These are phyloP conservation scores for Saturnispora quitensis DNA, from an alignment of 805 yeast species.

Conservation along the genomic window DNA sequence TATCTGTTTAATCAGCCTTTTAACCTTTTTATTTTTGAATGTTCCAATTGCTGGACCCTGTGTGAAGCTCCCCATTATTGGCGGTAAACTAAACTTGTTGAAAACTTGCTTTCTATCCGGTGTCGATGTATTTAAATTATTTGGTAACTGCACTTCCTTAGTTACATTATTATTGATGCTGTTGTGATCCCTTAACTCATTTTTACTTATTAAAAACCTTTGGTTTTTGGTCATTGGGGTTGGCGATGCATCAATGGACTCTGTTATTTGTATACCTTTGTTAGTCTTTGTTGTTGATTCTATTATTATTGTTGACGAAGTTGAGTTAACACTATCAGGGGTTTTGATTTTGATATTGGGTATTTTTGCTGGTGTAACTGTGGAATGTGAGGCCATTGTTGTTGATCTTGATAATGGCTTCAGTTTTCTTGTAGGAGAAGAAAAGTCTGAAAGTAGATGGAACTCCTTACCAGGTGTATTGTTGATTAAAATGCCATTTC, in stretches of 20 bases:
- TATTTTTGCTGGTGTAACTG: neutral
- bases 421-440: neutral
- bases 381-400: neutral
- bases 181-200: neutral
- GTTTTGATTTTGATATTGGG: neutral
- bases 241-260: conserved; percentile 21
- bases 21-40: neutral
- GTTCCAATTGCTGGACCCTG: conserved; percentile 4
- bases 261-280: neutral
- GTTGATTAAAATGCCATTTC: neutral
- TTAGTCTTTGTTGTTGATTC: conserved; percentile 18
- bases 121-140: neutral
- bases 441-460: conserved; percentile 1
- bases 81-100: neutral
- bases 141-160: neutral
- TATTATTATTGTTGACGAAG: conserved; percentile 28
- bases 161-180: no score
- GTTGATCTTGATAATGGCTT: conserved; percentile 4
- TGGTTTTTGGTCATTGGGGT: conserved; percentile 25
- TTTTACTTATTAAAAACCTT: neutral
- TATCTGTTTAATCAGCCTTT: neutral
- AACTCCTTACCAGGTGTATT: neutral
- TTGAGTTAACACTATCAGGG: conserved; percentile 18
- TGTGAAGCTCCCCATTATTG: conserved; percentile 2
- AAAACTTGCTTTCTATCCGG: neutral